phyloP scores from a whole-genome alignment of 2,329 filamentous ascomycete genomes.

The Coniella lustricola region DNA sequence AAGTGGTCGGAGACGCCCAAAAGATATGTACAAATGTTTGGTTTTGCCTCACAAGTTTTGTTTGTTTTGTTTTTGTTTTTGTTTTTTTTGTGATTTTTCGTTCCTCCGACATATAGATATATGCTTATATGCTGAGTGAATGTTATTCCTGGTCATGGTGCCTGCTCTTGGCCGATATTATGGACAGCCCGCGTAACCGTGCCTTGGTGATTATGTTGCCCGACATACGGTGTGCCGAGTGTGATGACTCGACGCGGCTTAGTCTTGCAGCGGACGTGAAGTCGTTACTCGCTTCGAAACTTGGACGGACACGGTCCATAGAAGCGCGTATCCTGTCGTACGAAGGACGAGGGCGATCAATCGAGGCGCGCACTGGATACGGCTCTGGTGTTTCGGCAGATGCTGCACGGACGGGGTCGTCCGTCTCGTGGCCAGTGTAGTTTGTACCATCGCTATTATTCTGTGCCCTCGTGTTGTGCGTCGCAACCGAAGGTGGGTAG shows the following conservation, averaged over 20 bases:
- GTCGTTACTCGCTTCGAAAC: constrained; percentile 81
- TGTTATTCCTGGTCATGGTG: constrained; percentile 9
- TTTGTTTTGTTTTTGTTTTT: no score
- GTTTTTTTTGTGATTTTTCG: background rate
- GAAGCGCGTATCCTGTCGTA: constrained; percentile 81
- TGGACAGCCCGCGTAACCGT: constrained; percentile 23
- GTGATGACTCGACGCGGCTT: constrained; percentile 71
- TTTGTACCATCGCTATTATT: constrained; percentile 93
- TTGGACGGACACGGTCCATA: constrained; percentile 76
- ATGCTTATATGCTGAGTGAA: background rate
- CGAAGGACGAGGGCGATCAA: constrained; percentile 70
- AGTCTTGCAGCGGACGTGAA: constrained; percentile 87
- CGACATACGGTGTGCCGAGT: constrained; percentile 32
- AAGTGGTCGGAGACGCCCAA: no score
- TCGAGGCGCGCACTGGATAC: constrained; percentile 42
- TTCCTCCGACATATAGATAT: background rate
- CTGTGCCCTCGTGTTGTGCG: constrained; percentile 75
- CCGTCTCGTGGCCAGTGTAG: constrained; percentile 63
- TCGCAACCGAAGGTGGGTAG: constrained; percentile 85
- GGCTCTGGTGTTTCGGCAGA: constrained; percentile 18
- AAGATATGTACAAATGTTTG: no score
- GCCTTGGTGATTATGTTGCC: constrained; percentile 18
- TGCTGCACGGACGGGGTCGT: constrained; percentile 30
- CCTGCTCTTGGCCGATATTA: constrained; percentile 23
- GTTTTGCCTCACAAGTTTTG: no score